Evolutionary conservation across 2,329 filamentous ascomycete genomes (phyloP).

Genomic region (Trichophyton equinum): DNA sequence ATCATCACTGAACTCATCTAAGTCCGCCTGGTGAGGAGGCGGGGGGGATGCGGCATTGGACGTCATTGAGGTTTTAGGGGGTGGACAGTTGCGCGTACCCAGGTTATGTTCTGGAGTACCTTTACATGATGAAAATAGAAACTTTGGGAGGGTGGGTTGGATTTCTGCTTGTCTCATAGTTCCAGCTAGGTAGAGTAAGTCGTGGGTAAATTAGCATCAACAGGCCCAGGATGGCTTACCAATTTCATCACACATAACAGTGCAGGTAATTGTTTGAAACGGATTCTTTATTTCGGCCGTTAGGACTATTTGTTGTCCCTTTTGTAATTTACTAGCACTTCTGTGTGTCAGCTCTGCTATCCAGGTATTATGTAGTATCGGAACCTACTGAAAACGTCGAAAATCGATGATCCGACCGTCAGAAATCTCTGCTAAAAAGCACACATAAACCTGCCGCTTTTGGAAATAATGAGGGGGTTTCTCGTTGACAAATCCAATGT

Average conservation of each 20-base stretch:
- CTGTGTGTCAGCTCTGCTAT: conserved; percentile 14
- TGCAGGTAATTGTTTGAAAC: conserved; percentile 51
- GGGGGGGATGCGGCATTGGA: background rate
- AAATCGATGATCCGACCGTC: conserved; percentile 60
- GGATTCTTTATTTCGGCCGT: conserved; percentile 42
- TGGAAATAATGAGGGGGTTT: conserved; percentile 50
- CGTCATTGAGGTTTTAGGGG: background rate
- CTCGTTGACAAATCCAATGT: conserved; percentile 60
- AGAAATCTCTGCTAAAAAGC: conserved; percentile 59
- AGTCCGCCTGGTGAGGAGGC: background rate
- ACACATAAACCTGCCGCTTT: conserved; percentile 53
- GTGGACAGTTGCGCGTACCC: background rate
- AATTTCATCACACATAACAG: conserved; percentile 75
- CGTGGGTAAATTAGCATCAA: conserved; percentile 6
- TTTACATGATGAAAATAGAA: conserved; percentile 29
- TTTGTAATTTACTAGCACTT: conserved; percentile 53
- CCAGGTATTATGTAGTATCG: background rate
- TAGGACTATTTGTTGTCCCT: conserved; percentile 48
- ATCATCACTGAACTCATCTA: background rate
- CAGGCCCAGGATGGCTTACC: conserved; percentile 33
- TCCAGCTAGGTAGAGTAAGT: conserved; percentile 35
- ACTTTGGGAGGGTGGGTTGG: conserved; percentile 37
- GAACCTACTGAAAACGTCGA: conserved; percentile 41
- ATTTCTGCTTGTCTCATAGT: conserved; percentile 43
- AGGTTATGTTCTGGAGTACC: background rate